Percentiles rank a stretch among this genome's conserved stretches.
phyloP scores from a whole-genome alignment of 2,329 filamentous ascomycete species.

The Sodiomyces alkalinus region DNA sequence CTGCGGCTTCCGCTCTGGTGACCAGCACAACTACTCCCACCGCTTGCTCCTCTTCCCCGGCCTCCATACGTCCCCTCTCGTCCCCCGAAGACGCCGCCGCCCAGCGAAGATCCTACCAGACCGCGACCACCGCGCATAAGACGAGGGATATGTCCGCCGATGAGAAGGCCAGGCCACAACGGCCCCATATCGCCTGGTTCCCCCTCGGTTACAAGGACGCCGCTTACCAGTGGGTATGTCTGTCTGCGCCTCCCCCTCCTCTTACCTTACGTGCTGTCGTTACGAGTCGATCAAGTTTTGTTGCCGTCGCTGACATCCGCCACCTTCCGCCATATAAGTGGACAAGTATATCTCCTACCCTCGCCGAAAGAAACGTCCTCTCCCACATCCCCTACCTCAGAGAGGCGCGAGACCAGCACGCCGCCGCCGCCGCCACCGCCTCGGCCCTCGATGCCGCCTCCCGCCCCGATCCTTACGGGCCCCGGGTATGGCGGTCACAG shows the following conservation, averaged over 20 bases:
- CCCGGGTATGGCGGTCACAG: slow-evolving; percentile 70
- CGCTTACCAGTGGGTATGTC: slow-evolving; percentile 73
- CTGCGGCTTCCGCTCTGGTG: slow-evolving; percentile 12
- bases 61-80: slow-evolving; percentile 3
- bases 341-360: slow-evolving; percentile 65
- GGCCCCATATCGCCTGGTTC: slow-evolving; percentile 39
- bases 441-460: slow-evolving; percentile 23
- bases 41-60: slow-evolving; percentile 3
- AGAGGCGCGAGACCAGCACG: slow-evolving; percentile 56
- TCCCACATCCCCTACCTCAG: slow-evolving; percentile 72
- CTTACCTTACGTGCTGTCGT: background rate
- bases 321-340: too few relatives aligned
- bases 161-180: slow-evolving; percentile 4
- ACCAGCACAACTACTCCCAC: background rate
- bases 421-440: slow-evolving; percentile 25
- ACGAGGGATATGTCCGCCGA: too few relatives aligned
- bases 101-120: slow-evolving; percentile 5
- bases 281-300: slow-evolving; percentile 1
- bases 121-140: slow-evolving; percentile 4
- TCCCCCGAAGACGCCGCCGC: slow-evolving; percentile 2
- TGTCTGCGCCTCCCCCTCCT: background rate
- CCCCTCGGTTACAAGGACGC: slow-evolving; percentile 86
- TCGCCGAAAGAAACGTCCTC: slow-evolving; percentile 79
- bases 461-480: slow-evolving; percentile 62
- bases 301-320: too few relatives aligned